Evolutionary conservation across 306 rosid species (phyloP).

Genomic region (Herpetospermum pedunculosum): DNA sequence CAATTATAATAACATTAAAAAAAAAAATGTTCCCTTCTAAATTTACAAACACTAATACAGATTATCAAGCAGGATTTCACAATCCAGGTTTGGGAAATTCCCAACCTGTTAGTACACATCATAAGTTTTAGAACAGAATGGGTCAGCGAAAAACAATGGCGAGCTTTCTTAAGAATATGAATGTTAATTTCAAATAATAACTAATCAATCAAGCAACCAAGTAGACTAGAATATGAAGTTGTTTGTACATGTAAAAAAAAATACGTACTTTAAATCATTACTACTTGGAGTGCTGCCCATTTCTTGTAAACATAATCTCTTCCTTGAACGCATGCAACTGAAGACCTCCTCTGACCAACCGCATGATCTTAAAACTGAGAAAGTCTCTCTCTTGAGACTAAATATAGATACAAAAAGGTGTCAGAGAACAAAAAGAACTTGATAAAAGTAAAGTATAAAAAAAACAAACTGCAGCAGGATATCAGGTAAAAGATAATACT

Average conservation of each 20-base stretch:
- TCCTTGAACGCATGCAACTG: constrained; percentile 51
- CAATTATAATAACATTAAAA: not conserved
- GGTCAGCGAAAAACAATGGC: not conserved
- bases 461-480: not conserved
- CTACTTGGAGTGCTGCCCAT: constrained; percentile 21
- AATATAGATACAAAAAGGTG: constrained; percentile 10
- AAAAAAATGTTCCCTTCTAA: not conserved
- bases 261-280: constrained; percentile 45
- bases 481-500: not conserved
- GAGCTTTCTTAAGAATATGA: not conserved
- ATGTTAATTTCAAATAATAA: not conserved
- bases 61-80: not conserved
- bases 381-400: constrained; percentile 59
- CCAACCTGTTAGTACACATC: not conserved
- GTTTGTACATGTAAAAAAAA: not conserved
- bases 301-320: constrained; percentile 42
- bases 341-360: constrained; percentile 63
- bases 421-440: not conserved
- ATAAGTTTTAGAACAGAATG: not conserved
- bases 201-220: not conserved
- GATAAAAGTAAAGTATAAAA: not conserved
- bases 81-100: not conserved
- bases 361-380: constrained; percentile 54
- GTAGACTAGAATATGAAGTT: not conserved
- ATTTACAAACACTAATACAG: not conserved